phyloP scores from a whole-genome alignment of 164 flowering plant species.

The Dillenia suffruticosa region DNA sequence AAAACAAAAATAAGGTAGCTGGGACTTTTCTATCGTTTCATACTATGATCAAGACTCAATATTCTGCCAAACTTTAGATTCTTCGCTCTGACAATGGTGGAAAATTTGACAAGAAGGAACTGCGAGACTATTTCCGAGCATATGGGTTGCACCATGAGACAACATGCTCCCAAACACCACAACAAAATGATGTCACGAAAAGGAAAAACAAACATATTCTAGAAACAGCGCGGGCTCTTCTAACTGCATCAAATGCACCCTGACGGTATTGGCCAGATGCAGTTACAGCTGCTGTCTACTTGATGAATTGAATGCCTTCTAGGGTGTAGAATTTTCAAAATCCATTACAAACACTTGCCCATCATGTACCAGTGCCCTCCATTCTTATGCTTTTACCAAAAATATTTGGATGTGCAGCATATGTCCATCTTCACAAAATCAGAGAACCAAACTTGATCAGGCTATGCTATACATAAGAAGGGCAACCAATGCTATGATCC shows the following conservation, averaged over 20 bases:
- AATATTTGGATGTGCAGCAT: no score
- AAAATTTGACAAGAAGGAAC: neutral
- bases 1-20: conserved; percentile 3
- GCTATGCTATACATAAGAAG: no score
- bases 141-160: neutral
- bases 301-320: conserved; percentile 5
- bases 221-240: neutral
- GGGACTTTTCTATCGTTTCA: conserved; percentile 1
- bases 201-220: conserved; percentile 10
- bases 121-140: neutral
- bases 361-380: no score
- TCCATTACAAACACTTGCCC: neutral
- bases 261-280: neutral
- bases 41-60: conserved; percentile 7
- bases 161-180: conserved; percentile 4
- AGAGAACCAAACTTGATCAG: no score
- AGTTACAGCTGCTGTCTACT: neutral
- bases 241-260: neutral
- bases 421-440: no score
- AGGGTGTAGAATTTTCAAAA: neutral
- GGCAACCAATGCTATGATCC: no score
- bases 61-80: neutral
- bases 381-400: no score
- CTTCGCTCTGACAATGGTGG: conserved; percentile 4
- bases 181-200: conserved; percentile 10